Percentiles rank a stretch among this genome's conserved stretches.
phyloP scores from a whole-genome alignment of 2,329 filamentous ascomycete genomes.

The Colletotrichum salicis region DNA sequence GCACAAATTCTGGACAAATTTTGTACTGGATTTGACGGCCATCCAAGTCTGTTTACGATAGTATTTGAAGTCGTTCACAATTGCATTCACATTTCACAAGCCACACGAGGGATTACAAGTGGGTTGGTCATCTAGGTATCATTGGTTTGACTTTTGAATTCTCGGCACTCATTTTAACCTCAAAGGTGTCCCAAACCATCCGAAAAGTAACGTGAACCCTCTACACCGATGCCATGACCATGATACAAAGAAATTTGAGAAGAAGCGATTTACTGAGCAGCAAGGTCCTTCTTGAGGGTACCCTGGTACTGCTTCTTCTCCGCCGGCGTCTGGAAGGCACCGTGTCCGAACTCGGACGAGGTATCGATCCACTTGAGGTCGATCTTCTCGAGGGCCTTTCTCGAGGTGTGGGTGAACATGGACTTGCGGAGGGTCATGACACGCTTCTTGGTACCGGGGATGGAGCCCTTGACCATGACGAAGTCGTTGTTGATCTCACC shows the following conservation, averaged over 20 bases:
- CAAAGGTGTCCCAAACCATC: conserved; percentile 36
- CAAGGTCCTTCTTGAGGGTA: conserved; percentile 98
- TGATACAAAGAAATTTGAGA: conserved; percentile 54
- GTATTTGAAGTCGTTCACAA: too few relatives aligned
- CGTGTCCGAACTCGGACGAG: conserved; percentile 99
- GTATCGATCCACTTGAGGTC: conserved; percentile 99
- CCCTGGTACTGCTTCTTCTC: conserved; percentile 99
- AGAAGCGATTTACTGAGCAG: conserved; percentile 53
- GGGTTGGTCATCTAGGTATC: conserved; percentile 33
- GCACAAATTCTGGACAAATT: neutral
- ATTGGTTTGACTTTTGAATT: conserved; percentile 39
- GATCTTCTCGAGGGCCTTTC: conserved; percentile 98
- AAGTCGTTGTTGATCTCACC: conserved; percentile 99
- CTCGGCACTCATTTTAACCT: conserved; percentile 37
- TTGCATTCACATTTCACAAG: conserved; percentile 4
- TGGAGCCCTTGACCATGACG: conserved; percentile 95
- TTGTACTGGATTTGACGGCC: too few relatives aligned
- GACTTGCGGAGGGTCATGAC: conserved; percentile 99
- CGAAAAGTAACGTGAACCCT: conserved; percentile 48
- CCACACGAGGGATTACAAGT: neutral
- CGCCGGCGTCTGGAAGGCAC: conserved; percentile 97
- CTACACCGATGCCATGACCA: conserved; percentile 66
- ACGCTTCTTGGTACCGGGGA: conserved; percentile 99
- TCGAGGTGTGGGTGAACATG: conserved; percentile 96
- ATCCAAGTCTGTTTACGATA: too few relatives aligned